Conservation (phyloP, 805 yeast species). For the Starmera dryadoides region DNA sequence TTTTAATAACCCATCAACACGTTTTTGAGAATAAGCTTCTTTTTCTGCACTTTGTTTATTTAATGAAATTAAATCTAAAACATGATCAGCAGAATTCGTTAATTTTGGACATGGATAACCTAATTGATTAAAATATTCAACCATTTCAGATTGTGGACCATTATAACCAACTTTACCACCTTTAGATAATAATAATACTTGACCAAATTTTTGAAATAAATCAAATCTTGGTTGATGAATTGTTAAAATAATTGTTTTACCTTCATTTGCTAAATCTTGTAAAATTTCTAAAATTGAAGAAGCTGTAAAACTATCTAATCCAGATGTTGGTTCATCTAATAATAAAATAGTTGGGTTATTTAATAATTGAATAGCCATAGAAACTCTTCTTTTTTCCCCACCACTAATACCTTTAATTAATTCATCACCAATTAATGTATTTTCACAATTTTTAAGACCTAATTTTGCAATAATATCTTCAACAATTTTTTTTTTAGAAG, state of each 20-base stretch:
- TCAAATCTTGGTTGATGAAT: constrained; percentile 85
- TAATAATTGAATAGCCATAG: constrained; percentile 74
- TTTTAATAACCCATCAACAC: constrained; percentile 9
- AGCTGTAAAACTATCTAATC: constrained; percentile 78
- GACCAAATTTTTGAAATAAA: constrained; percentile 58
- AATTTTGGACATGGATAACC: constrained; percentile 54
- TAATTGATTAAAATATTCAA: constrained; percentile 37
- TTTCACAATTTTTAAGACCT: constrained; percentile 73
- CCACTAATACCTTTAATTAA: constrained; percentile 66
- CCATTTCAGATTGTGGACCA: constrained; percentile 46
- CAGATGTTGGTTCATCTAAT: constrained; percentile 88
- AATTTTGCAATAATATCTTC: constrained; percentile 51
- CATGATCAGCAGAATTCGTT: constrained; percentile 70
- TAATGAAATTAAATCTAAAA: constrained; percentile 61
- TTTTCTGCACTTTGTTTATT: constrained; percentile 12
- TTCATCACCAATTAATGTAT: constrained; percentile 61
- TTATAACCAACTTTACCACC: constrained; percentile 74
- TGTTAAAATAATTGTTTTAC: constrained; percentile 67
- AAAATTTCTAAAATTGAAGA: constrained; percentile 60
- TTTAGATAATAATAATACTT: constrained; percentile 63
- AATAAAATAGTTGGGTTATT: constrained; percentile 67
- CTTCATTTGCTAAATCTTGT: constrained; percentile 47
- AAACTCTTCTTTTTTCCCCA: constrained; percentile 78
- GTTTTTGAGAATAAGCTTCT: constrained; percentile 9
- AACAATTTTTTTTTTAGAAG: constrained; percentile 41